Base-by-base conservation (phyloP, 2,329 filamentous ascomycete genomes). In the Neonectria sp. region DNA sequence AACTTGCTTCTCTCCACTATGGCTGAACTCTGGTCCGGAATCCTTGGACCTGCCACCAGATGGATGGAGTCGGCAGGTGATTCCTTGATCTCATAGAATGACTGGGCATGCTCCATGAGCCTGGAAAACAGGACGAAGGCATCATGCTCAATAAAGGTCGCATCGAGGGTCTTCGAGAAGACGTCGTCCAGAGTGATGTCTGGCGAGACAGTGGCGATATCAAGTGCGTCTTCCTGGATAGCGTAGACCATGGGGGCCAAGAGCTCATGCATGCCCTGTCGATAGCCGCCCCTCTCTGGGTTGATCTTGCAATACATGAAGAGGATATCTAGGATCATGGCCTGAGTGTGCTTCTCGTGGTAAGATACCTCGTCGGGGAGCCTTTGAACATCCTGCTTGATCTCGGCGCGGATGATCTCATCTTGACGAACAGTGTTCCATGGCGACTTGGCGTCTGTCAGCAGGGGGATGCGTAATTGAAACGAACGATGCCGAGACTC, bases 251-350 rank as follows among this genome's bases (percentile, higher is more conserved):
- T 90, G 0, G 96, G 95, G 0, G 96, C 96, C 15, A 98, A 86
- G 49, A 99, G 85, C 81, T 99, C 96, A 79, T 99, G 96, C 95
- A 99, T 99, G 12, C 96, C 96, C 82, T 99, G 96, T n/a, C 96
- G 90, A 79, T 99, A 99, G 21, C 90, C 95, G 17, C 94, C 94
- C 60, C 94, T 87, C 72, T 92, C 90, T 2, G 94, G 94, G 76
- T 98, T 94, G 60, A 97, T 88, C 80, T 97, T 98, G 83, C 95
- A 96, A 82, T 95, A 98, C 71, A 99, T 89, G 80, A 98, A 99
- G 37, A 99, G 85, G 35, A 98, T 91, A 77, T 99, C 93, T 35
- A 97, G 83, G 74, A 99, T 91, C 80, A 94, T 93, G 48, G 86
- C 87, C 79, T 98, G 96, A 1, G 93, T 93, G 15, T 86, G 83